phyloP scores from a whole-genome alignment of 2,329 filamentous ascomycete genomes.

The Elsinoe necatrix region DNA sequence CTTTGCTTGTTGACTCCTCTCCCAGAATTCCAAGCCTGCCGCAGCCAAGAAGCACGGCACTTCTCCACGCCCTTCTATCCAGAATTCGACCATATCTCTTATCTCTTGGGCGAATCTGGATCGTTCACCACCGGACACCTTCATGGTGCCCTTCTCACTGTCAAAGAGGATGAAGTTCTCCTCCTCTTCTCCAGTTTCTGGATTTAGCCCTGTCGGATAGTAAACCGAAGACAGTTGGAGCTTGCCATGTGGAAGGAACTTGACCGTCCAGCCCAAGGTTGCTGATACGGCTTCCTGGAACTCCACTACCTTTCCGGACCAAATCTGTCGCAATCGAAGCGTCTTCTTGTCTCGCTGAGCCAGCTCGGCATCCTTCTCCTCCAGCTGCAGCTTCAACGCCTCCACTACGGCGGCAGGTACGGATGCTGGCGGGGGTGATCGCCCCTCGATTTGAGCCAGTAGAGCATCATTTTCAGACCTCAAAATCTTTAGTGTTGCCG shows the following conservation, averaged over 20 bases:
- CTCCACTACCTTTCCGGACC: conserved; percentile 80
- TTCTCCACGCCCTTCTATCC: conserved; percentile 88
- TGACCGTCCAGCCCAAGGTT: conserved; percentile 86
- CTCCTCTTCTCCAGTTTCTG: conserved; percentile 39
- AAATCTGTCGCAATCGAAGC: conserved; percentile 82
- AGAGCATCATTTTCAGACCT: conserved; percentile 78
- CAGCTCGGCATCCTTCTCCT: conserved; percentile 43
- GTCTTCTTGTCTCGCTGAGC: conserved; percentile 71
- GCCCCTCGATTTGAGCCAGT: conserved; percentile 57
- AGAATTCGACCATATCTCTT: conserved; percentile 79
- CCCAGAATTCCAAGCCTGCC: conserved; percentile 86
- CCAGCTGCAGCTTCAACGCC: conserved; percentile 65
- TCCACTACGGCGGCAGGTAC: conserved; percentile 72
- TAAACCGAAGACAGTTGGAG: conserved; percentile 85
- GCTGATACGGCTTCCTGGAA: conserved; percentile 93
- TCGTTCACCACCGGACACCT: conserved; percentile 82
- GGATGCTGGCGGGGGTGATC: conserved; percentile 30
- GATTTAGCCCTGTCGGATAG: conserved; percentile 44
- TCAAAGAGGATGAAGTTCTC: conserved; percentile 69
- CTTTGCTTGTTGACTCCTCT: conserved; percentile 44
- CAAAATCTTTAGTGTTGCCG: conserved; percentile 66
- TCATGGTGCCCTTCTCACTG: conserved; percentile 93
- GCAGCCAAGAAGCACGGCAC: conserved; percentile 90
- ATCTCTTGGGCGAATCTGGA: conserved; percentile 83
- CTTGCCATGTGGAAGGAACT: conserved; percentile 94